Evolutionary conservation across 345 rosid species (phyloP).

Genomic region (Leavenworthia alabamica): DNA sequence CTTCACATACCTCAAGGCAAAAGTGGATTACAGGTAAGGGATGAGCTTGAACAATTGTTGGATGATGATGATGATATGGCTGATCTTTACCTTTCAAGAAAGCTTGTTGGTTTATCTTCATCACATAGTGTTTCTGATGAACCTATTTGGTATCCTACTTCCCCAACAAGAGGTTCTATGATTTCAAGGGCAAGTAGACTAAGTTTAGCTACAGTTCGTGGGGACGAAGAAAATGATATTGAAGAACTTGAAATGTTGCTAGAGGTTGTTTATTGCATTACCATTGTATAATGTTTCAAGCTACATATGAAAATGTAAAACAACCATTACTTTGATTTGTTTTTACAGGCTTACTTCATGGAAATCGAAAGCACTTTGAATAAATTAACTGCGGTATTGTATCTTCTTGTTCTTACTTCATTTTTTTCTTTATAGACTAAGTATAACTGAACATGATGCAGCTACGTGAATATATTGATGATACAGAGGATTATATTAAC

Average conservation of each 20-base stretch:
- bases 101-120: constrained; percentile 56
- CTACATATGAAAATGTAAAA: no score
- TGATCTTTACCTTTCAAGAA: constrained; percentile 89
- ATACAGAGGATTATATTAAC: constrained; percentile 96
- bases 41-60: constrained; percentile 87
- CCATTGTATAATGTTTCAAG: no score
- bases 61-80: constrained; percentile 99
- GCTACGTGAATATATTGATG: constrained; percentile 95
- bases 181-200: constrained; percentile 91
- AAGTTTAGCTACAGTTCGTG: constrained; percentile 69
- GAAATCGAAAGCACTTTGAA: constrained; percentile 88
- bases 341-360: constrained; percentile 89
- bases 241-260: constrained; percentile 99
- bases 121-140: constrained; percentile 67
- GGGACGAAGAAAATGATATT: constrained; percentile 92
- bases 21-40: constrained; percentile 87
- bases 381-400: constrained; percentile 78
- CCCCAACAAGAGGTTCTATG: constrained; percentile 88
- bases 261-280: no score
- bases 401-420: background rate
- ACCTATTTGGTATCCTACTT: constrained; percentile 66
- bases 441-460: constrained; percentile 39
- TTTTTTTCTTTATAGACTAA: background rate
- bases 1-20: no score
- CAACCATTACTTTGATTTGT: no score